A percentile compares a stretch with the other conserved stretches of the same genome.
These are phyloP conservation scores for Leptographium radiaticola DNA, from an alignment of 2,329 filamentous ascomycete genomes.

Conservation along the genomic window DNA sequence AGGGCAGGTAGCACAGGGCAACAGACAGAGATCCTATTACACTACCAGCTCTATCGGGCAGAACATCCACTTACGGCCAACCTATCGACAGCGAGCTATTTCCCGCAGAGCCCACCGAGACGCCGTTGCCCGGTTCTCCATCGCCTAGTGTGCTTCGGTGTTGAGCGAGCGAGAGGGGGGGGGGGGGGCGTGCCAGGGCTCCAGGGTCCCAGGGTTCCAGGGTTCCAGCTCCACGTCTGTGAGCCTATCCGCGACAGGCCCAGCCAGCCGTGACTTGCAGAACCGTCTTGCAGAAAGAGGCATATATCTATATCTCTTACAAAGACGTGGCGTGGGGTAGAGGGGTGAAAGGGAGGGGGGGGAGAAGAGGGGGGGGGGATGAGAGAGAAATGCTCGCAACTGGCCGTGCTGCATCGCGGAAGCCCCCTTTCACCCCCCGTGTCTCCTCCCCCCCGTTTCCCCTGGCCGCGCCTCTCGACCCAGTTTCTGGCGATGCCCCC, in stretches of 20 bases:
- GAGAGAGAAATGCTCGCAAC: background rate
- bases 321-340: too few relatives aligned
- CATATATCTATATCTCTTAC: background rate
- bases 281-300: background rate
- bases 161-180: too few relatives aligned
- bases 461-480: too few relatives aligned
- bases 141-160: background rate
- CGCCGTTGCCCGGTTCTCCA: background rate
- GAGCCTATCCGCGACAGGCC: background rate
- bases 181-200: background rate
- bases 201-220: background rate
- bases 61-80: background rate
- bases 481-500: too few relatives aligned
- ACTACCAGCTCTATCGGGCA: background rate
- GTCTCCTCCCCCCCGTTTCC: too few relatives aligned
- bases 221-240: background rate
- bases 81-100: slow-evolving; percentile 1
- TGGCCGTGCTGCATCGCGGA: background rate
- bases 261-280: background rate
- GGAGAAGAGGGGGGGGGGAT: background rate
- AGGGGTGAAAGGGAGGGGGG: background rate
- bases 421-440: background rate
- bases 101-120: background rate
- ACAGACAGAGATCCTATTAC: too few relatives aligned
- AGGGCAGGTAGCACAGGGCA: background rate